Evolutionary conservation across 2,329 filamentous ascomycete species (phyloP), one percentile per base, ranked within the genome.

Genomic region (Xylariomycetidae sp.): DNA sequence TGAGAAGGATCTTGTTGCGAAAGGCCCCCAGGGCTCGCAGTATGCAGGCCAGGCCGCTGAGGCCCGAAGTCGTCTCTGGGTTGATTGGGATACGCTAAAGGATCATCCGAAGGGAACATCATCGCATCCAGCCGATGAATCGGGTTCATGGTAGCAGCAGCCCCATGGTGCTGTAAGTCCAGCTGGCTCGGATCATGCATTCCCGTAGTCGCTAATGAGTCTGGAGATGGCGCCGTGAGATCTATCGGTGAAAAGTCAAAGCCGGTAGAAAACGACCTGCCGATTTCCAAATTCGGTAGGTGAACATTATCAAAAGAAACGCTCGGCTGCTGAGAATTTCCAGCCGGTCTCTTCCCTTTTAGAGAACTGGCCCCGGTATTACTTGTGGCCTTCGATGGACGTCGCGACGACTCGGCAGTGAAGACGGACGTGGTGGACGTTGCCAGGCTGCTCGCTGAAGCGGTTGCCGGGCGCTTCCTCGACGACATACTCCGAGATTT

Each of bases 61-160:
- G 34, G 54, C 53, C 68, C 68, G 25, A 75, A 65, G 46, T 77
- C 69, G 64, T 82, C 80, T 65, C 83, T 77, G 1, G 83, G 80
- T 44, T 87, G 83, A 49, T 82, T 87, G 0, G 84, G 85, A 49
- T 90, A 92, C 0, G 81, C 82, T 42, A 90, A 83, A 0, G 85
- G 84, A 48, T 90, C 85, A 20, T 77, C 73, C 0, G 83, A 82
- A 2, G 84, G 81, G 50, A 90, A 90, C 82, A 90, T 88, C 63
- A 89, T 77, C 4, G 80, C 77, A 38, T 82, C 82, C 6, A 89
- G 70, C 53, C 86, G 84, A 44, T 83, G 75, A 12, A 88, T 64
- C 4, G 65, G 62, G 46, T 66, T 74, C 29, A n/a, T n/a, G n/a
- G 60, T 54, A 19, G 49, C 54, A 33, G 51, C 52, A 31, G 42